Percentiles rank a stretch among this genome's conserved stretches.
Conservation (phyloP, 1,139 yeast genomes). For the Candida pseudoviswanathii region DNA sequence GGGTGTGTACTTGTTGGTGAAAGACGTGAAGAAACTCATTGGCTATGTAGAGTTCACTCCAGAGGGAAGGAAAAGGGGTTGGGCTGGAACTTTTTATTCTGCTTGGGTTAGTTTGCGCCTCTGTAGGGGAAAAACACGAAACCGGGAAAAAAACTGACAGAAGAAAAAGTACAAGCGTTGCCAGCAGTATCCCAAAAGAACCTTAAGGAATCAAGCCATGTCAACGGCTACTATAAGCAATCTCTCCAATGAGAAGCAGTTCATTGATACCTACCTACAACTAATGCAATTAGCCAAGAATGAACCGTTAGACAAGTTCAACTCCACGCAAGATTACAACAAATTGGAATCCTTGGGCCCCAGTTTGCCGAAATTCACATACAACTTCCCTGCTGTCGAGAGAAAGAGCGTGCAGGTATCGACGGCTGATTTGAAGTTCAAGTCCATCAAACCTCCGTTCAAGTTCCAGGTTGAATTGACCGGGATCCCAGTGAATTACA, state of each 20-base stretch:
- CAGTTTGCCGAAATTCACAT: conserved; percentile 35
- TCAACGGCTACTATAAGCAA: conserved; percentile 11
- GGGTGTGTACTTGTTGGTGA: conserved; percentile 32
- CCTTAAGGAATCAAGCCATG: too few relatives aligned
- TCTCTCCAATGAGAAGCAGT: conserved; percentile 22
- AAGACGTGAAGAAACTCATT: conserved; percentile 45
- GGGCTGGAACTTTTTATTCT: neutral
- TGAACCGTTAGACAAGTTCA: conserved; percentile 29
- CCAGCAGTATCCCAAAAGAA: too few relatives aligned
- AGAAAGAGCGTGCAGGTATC: conserved; percentile 4
- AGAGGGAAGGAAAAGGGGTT: neutral
- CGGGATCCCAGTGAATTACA: conserved; percentile 25
- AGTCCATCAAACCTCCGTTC: conserved; percentile 49
- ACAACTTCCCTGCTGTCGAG: conserved; percentile 28
- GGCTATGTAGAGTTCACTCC: neutral
- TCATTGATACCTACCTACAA: conserved; percentile 38
- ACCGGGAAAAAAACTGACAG: neutral
- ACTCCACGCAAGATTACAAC: conserved; percentile 34
- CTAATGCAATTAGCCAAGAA: conserved; percentile 31
- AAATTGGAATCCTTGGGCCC: conserved; percentile 43
- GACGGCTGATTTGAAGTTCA: conserved; percentile 28
- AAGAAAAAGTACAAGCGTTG: neutral
- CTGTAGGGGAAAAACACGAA: neutral
- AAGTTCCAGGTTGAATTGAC: conserved; percentile 34
- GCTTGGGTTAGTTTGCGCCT: neutral